A percentile compares a stretch with the other conserved stretches of the same genome.
Conservation (phyloP, 805 yeast species). For the Candida mattraensis region DNA sequence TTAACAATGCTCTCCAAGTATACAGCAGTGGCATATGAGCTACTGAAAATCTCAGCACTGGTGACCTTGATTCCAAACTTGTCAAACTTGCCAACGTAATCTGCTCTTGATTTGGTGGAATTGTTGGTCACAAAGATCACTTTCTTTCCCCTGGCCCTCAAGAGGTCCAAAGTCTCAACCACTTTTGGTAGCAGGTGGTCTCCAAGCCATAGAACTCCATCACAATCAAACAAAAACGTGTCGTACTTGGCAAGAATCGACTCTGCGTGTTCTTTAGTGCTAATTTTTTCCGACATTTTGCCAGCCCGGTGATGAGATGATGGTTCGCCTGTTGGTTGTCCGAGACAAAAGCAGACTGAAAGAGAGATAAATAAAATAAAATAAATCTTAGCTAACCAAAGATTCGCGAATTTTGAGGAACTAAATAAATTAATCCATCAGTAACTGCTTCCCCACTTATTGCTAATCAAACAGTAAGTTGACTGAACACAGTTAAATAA, state of each 20-base stretch:
- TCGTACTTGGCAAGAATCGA: conserved; percentile 65
- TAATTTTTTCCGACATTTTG: conserved; percentile 50
- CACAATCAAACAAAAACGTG: conserved; percentile 93
- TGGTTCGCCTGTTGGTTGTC: too few species aligned
- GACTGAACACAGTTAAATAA: too few species aligned
- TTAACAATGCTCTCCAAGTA: conserved; percentile 75
- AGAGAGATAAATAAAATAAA: too few species aligned
- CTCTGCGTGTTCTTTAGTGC: conserved; percentile 46
- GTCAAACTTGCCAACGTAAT: conserved; percentile 73
- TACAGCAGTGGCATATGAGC: conserved; percentile 88
- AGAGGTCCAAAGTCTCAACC: conserved; percentile 66
- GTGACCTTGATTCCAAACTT: conserved; percentile 51
- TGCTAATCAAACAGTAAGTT: too few species aligned
- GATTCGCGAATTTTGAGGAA: too few species aligned
- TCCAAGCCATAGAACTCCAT: conserved; percentile 96
- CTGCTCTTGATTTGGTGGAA: conserved; percentile 83
- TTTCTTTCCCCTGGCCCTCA: conserved; percentile 58
- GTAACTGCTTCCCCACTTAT: conserved; percentile 12
- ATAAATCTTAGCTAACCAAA: too few species aligned
- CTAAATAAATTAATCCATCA: too few species aligned
- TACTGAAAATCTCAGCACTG: conserved; percentile 79
- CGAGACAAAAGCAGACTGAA: too few species aligned
- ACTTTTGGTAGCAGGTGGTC: conserved; percentile 75
- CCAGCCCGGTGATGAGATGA: background rate
- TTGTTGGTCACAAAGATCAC: conserved; percentile 92